Base-by-base conservation (phyloP, 257 asterid species). In the Jasminum sambac region DNA sequence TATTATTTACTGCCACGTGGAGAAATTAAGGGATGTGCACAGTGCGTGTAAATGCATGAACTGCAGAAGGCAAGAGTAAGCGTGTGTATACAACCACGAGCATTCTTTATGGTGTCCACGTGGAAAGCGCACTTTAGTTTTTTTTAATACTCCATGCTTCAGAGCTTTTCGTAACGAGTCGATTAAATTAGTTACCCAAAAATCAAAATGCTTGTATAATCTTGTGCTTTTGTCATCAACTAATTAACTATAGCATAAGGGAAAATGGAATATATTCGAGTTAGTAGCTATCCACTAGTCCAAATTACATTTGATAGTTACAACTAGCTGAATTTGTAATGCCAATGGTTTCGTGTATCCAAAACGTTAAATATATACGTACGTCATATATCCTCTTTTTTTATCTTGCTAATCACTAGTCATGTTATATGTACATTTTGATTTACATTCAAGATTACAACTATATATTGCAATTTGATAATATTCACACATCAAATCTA, bases 261-360 rank as follows among this genome's bases (percentile, higher is more conserved):
- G 17, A 19, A 8, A 52, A 4, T 17, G 61, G 26, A 52, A 52
- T 52, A 25, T 50, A 16, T 50, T 19, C 12, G 2, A 52, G 11
- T 52, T 52, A 17, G 30, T 19, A 19, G 61, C 61, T 52, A 52
- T 52, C 30, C 61, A 52, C 61, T n/a, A n/a, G n/a, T n/a, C n/a
- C n/a, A n/a, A n/a, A n/a, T n/a, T n/a, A n/a, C n/a, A n/a, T n/a
- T n/a, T n/a, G n/a, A n/a, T n/a, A 8, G 21, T 42, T 12, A 42
- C 13, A 42, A 42, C 11, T 42, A 42, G 13, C 50, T 42, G 11
- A 12, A 42, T 42, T 42, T 11, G 48, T 42, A 42, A 42, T 42
- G 11, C n/a, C 4, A 42, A 42, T 6, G 23, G 10, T 46, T 46
- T 46, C 57, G 23, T 16, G 57, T 46, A 46, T 46, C 5, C 8